Base-by-base conservation (phyloP, 1,139 yeast genomes). In the Blastobotrys petasosporus region DNA sequence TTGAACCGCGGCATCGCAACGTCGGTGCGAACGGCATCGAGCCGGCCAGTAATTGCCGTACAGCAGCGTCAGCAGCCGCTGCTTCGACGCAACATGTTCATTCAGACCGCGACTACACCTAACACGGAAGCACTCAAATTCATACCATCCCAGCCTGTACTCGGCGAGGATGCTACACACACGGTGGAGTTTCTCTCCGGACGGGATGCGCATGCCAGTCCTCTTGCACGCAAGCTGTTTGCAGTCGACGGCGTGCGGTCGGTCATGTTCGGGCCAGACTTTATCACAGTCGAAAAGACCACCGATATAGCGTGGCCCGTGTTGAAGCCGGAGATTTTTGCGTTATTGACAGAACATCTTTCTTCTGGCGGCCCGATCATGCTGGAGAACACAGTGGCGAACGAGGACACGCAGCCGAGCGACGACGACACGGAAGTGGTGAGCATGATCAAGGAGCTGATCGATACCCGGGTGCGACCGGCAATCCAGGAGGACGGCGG, bases 381-480 rank as follows among this genome's bases (percentile, higher is more conserved):
- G 10, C 51, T 63, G 36, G 80, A 74, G 13, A 71, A 76, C 34
- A 74, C 82, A 4, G 69, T 69, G 44, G 80, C 75, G 37, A 66
- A 75, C 39, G 61, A 64, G 25, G 79, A 76, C 48, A 69, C 73
- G 0, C 71, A 65, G 34, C 71, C 70, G 25, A 60, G 68, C 41
- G 84, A 80, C 13, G 84, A 80, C 10, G 92, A 84, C 51, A 80
- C 79, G 47, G 94, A 84, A 63, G 79, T 90, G 2, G 88, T 92
- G 44, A 77, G 85, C 11, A 84, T 92, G 86, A 88, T 92, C 59
- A 88, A 90, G 59, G 99, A 92, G 64, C 74, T 92, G 45, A 84
- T 92, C 48, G 90, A 86, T 59, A 92, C 99, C 3, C 78, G 97
- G 58, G 90, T 92, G 51, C 78, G 97, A 57, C 98, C 99, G 0